Evolutionary conservation across 192 early-diverging fungal species (phyloP).

Genomic region (Kappamyces sp.): DNA sequence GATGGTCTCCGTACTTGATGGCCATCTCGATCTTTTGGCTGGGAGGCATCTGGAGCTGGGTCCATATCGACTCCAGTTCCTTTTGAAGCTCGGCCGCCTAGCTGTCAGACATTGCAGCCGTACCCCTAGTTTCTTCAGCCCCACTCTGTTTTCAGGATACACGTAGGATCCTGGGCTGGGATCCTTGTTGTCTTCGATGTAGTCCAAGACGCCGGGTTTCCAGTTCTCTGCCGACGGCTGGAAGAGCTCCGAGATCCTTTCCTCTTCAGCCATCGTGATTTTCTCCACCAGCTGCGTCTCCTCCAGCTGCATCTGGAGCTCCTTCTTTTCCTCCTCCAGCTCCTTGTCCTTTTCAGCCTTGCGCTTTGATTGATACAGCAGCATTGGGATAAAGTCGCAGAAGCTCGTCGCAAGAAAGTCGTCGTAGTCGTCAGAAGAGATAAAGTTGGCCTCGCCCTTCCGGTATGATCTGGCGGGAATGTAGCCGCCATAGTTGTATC

Average conservation of each 20-base stretch:
- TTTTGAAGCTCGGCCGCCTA: conserved; percentile 24
- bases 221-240: conserved; percentile 33
- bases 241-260: conserved; percentile 26
- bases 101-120: background rate
- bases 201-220: conserved; percentile 45
- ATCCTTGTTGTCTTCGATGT: conserved; percentile 40
- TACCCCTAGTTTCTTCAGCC: background rate
- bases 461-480: conserved; percentile 37
- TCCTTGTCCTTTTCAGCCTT: conserved; percentile 23
- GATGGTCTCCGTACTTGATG: conserved; percentile 47
- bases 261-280: conserved; percentile 22
- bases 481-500: conserved; percentile 54
- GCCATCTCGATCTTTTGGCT: conserved; percentile 58
- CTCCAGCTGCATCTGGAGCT: conserved; percentile 33
- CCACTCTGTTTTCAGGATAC: background rate
- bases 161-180: background rate
- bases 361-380: conserved; percentile 32
- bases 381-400: conserved; percentile 33
- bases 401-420: conserved; percentile 27
- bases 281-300: conserved; percentile 24
- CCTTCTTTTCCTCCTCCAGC: conserved; percentile 22
- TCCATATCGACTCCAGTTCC: conserved; percentile 46
- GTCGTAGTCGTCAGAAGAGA: conserved; percentile 9
- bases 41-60: conserved; percentile 42
- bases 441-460: conserved; percentile 12